Evolutionary conservation across 129 eudicot species (phyloP), one percentile per base, ranked within the genome.

Genomic region (Helianthus annuus): DNA sequence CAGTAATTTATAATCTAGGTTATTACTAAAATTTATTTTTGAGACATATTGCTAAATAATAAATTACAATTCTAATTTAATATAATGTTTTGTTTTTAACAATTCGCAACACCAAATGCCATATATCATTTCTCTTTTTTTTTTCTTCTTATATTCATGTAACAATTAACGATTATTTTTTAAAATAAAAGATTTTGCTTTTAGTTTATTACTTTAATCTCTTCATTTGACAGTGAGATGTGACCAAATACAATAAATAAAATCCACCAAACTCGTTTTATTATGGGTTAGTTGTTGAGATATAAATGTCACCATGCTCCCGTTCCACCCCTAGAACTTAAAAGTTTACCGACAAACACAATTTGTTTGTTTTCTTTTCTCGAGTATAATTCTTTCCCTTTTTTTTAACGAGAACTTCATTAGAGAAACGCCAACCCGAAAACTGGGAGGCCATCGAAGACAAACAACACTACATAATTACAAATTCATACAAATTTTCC

Each of bases 171-270:
- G 14, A 71, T 2, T 34, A 34, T 46, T 74, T 38, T 12, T 53
- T 39, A 40, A 5, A 22, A 24, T 55, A 74, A 10, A 36, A 64
- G 72, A 51, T 34, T 7, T 67, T 38, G 11, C 2, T 55, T 66
- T 15, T 29, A 2, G 68, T 67, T 53, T 42, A 45, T 76, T 42
- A 15, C 57, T 62, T 45, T 32, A 60, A 72, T 46, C 57, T 42
- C 68, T 14, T 74, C 48, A 64, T 40, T 69, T 77, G 71, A 77
- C 55, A 52, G 57, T 39, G 71, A 52, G 55, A 48, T 52, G 11
- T 51, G 66, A 77, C 70, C 81, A 61, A 39, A 60, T 40, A 42
- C 48, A 77, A 22, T 69, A 76, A 76, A 69, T 38, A 61, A 62
- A 45, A 68, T 1, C 27, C 55, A 70, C 70, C 70, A 61, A 69